Evolutionary conservation across 805 yeast genomes (phyloP).

Genomic region (Saturnispora bothae): DNA sequence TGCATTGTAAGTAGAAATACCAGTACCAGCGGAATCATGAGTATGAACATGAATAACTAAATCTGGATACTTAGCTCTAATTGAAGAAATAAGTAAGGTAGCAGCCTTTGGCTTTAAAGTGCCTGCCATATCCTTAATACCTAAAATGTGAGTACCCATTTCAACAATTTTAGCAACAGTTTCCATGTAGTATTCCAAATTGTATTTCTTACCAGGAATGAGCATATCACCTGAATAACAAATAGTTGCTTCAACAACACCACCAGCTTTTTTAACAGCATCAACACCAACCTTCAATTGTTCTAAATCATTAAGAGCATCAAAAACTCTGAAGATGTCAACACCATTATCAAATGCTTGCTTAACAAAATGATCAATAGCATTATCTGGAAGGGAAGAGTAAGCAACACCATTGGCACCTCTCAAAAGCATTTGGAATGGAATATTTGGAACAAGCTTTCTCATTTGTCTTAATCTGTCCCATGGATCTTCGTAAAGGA

Average conservation of each 20-base stretch:
- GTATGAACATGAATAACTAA: constrained; percentile 98
- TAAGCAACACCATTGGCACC: constrained; percentile 99
- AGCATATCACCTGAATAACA: constrained; percentile 99
- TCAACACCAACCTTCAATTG: constrained; percentile 96
- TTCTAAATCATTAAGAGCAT: constrained; percentile 92
- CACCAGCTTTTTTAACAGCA: constrained; percentile 97
- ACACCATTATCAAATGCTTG: constrained; percentile 96
- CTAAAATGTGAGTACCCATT: constrained; percentile 94
- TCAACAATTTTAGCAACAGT: constrained; percentile 75
- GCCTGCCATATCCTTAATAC: constrained; percentile 99
- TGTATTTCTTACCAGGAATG: constrained; percentile 90
- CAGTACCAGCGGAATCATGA: constrained; percentile 99
- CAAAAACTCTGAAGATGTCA: constrained; percentile 95
- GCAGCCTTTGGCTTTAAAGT: constrained; percentile 96
- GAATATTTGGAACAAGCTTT: constrained; percentile 90
- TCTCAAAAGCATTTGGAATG: constrained; percentile 97
- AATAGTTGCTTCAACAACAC: constrained; percentile 96
- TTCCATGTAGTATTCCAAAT: constrained; percentile 76
- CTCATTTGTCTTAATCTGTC: constrained; percentile 83
- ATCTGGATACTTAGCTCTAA: constrained; percentile 81
- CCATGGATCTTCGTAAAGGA: constrained; percentile 99
- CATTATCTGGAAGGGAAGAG: constrained; percentile 95
- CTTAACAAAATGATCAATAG: constrained; percentile 90
- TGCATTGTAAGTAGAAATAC: constrained; percentile 93
- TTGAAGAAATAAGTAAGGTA: constrained; percentile 59